Percentiles rank a stretch among this genome's conserved stretches.
These are phyloP conservation scores for Malus hybrid DNA, from an alignment of 331 rosid genomes.

Conservation along the genomic window DNA sequence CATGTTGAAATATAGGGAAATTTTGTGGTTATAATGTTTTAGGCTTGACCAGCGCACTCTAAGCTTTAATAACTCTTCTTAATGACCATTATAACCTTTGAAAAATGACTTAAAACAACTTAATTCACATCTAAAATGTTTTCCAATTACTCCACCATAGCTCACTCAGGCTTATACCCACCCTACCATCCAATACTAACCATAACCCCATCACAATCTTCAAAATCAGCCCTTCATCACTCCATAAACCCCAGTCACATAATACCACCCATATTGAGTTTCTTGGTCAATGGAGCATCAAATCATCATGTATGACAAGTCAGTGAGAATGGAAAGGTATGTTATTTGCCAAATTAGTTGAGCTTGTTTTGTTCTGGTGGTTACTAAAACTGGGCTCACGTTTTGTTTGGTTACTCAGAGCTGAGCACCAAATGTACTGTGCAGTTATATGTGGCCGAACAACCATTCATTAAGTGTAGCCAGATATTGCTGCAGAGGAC, in stretches of 20 bases:
- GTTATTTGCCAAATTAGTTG: constrained; percentile 1
- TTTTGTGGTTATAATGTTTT: background rate
- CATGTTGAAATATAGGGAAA: background rate
- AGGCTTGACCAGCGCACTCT: background rate
- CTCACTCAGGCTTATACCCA: background rate
- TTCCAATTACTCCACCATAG: background rate
- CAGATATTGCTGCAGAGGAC: background rate
- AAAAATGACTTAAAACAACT: background rate
- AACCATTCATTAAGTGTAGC: background rate
- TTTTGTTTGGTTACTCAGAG: background rate
- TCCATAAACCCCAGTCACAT: background rate
- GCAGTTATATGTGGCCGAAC: background rate
- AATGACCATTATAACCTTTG: background rate
- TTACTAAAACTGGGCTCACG: background rate
- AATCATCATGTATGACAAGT: constrained; percentile 1
- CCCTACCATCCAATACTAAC: background rate
- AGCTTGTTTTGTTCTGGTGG: background rate
- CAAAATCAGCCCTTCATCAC: background rate
- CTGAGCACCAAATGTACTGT: background rate
- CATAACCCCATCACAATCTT: background rate
- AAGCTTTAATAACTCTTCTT: background rate
- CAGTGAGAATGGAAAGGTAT: constrained; percentile 2
- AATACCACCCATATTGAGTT: background rate
- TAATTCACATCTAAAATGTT: background rate
- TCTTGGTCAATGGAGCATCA: constrained; percentile 9